A percentile compares a stretch with the other conserved stretches of the same genome.
Conservation (phyloP, 371 early-diverging fungal species). For the Lichtheimia ramosa region DNA sequence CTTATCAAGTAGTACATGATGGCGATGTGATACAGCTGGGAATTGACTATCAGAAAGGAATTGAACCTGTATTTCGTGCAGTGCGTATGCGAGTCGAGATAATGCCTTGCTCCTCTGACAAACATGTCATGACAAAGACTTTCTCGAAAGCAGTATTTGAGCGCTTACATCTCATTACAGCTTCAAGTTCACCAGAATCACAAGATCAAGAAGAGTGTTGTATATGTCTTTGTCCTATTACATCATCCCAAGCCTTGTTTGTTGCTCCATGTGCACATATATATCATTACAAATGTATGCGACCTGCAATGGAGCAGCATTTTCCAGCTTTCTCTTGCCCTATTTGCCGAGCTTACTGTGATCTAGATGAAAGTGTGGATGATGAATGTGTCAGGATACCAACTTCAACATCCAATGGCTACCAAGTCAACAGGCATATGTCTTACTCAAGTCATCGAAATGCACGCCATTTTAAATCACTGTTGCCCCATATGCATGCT, state of each 20-base stretch:
- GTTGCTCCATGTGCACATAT: slow-evolving; percentile 96
- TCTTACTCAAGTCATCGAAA: no score
- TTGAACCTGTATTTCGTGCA: slow-evolving; percentile 75
- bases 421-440: no score
- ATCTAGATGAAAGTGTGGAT: slow-evolving; percentile 77
- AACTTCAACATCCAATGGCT: no score
- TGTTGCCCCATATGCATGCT: no score
- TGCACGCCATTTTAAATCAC: no score
- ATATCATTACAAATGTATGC: slow-evolving; percentile 94
- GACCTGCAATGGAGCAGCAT: slow-evolving; percentile 57
- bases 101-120: slow-evolving; percentile 7
- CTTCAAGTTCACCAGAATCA: neutral
- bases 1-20: slow-evolving; percentile 68
- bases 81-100: slow-evolving; percentile 81
- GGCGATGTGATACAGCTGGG: slow-evolving; percentile 89
- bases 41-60: slow-evolving; percentile 85
- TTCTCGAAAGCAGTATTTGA: neutral
- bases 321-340: slow-evolving; percentile 91
- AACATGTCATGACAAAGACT: slow-evolving; percentile 4
- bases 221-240: slow-evolving; percentile 92
- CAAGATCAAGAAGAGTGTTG: slow-evolving; percentile 81
- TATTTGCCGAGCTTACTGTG: slow-evolving; percentile 91
- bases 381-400: slow-evolving; percentile 43
- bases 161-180: neutral
- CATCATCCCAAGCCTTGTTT: slow-evolving; percentile 92